A percentile compares a stretch with the other conserved stretches of the same genome.
phyloP scores from a whole-genome alignment of 371 early-diverging fungal genomes.

The Syncephalastrum sp. region DNA sequence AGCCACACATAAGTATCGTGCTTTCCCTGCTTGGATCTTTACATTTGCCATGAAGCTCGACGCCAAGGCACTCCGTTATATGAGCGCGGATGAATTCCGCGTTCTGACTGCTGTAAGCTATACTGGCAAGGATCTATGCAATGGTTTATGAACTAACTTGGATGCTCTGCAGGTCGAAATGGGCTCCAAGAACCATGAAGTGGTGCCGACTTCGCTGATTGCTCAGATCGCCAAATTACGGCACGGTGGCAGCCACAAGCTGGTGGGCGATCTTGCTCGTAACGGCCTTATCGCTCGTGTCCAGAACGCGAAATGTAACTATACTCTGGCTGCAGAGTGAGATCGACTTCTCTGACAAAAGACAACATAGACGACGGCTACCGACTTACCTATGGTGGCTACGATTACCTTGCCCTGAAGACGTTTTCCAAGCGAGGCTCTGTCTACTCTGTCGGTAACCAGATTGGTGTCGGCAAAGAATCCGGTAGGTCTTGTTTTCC shows the following conservation, averaged over 20 bases:
- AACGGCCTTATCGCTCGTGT: conserved; percentile 88
- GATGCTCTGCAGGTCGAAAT: conserved; percentile 75
- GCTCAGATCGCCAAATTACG: conserved; percentile 86
- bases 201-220: conserved; percentile 90
- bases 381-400: conserved; percentile 98
- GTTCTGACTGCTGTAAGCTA: conserved; percentile 87
- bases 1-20: not conserved
- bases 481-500: conserved; percentile 49
- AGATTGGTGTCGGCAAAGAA: conserved; percentile 99
- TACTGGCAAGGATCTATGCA: not conserved
- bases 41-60: conserved; percentile 85
- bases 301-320: conserved; percentile 79
- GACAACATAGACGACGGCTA: conserved; percentile 85
- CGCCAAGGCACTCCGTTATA: conserved; percentile 90
- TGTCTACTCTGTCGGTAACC: conserved; percentile 95
- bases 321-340: not conserved
- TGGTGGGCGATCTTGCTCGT: conserved; percentile 83
- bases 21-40: not conserved
- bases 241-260: conserved; percentile 83
- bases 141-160: not conserved
- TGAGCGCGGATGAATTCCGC: conserved; percentile 92
- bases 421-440: conserved; percentile 88
- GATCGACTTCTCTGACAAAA: not conserved
- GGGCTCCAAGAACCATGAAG: conserved; percentile 97
- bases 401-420: conserved; percentile 98